Percentiles rank a stretch among this genome's conserved stretches.
Conservation (phyloP, 2,329 filamentous ascomycete species). For the Aspergillus brasiliensis region DNA sequence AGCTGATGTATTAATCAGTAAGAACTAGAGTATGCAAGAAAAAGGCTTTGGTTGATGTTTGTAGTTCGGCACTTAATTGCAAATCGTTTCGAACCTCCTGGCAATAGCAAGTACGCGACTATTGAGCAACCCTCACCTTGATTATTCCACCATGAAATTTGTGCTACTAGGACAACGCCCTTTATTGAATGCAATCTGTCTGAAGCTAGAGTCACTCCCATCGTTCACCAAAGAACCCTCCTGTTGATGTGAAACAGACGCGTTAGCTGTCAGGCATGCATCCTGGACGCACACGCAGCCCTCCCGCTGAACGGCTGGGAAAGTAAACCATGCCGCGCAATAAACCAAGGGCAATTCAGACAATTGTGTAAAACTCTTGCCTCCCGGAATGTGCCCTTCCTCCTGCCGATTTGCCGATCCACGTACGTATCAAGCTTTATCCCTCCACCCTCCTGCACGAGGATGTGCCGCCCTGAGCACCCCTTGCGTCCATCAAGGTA, state of each 20-base stretch:
- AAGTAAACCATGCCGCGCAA: slow-evolving; percentile 9
- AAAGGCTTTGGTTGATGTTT: no score
- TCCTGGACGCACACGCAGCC: neutral
- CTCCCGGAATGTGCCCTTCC: neutral
- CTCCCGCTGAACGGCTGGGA: neutral
- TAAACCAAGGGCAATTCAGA: slow-evolving; percentile 4
- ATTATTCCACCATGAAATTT: no score
- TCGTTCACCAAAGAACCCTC: no score
- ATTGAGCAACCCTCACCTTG: no score
- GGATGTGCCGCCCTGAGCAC: neutral
- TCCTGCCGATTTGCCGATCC: neutral
- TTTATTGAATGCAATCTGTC: no score
- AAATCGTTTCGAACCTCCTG: no score
- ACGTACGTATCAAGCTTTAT: neutral
- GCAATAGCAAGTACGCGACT: no score
- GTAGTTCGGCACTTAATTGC: neutral
- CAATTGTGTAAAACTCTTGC: slow-evolving; percentile 1
- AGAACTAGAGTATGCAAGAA: no score
- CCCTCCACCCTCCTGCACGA: neutral
- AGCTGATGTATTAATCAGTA: no score
- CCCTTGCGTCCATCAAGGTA: slow-evolving; percentile 5
- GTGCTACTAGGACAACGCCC: no score
- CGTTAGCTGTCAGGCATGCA: neutral
- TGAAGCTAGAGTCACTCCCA: no score
- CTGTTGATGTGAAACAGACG: neutral